Evolutionary conservation across 2,329 filamentous ascomycete genomes (phyloP).

Genomic region (Diaporthe ampelina): DNA sequence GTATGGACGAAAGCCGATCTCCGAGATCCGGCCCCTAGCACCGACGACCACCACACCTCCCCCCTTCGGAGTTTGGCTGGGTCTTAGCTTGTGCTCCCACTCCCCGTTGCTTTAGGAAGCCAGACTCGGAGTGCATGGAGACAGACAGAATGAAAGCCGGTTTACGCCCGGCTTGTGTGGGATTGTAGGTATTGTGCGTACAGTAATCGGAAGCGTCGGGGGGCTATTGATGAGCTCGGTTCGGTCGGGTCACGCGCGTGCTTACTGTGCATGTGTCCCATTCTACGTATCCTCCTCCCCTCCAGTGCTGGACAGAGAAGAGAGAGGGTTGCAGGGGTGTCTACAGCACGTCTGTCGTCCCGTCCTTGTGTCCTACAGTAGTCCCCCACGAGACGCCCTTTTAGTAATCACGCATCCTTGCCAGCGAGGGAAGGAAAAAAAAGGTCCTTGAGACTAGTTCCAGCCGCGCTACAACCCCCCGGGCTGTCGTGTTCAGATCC

Average conservation of each 20-base stretch:
- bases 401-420: slow-evolving; percentile 15
- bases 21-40: slow-evolving; percentile 4
- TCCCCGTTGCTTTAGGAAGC: too few relatives aligned
- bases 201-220: slow-evolving; percentile 8
- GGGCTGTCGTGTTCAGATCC: not conserved
- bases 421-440: too few relatives aligned
- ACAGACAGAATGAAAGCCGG: too few relatives aligned
- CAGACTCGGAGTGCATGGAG: too few relatives aligned
- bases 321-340: not conserved
- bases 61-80: not conserved
- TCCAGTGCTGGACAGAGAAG: too few relatives aligned
- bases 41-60: not conserved
- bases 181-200: not conserved
- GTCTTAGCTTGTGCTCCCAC: too few relatives aligned
- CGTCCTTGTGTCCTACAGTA: not conserved
- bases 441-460: not conserved
- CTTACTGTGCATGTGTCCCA: slow-evolving; percentile 5
- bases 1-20: not conserved
- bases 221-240: too few relatives aligned
- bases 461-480: not conserved
- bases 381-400: too few relatives aligned
- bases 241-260: slow-evolving; percentile 9
- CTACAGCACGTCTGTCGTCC: too few relatives aligned
- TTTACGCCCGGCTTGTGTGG: slow-evolving; percentile 1
- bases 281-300: too few relatives aligned